Evolutionary conservation across 441 rosid species (phyloP).

Genomic region (Populus hybrid): DNA sequence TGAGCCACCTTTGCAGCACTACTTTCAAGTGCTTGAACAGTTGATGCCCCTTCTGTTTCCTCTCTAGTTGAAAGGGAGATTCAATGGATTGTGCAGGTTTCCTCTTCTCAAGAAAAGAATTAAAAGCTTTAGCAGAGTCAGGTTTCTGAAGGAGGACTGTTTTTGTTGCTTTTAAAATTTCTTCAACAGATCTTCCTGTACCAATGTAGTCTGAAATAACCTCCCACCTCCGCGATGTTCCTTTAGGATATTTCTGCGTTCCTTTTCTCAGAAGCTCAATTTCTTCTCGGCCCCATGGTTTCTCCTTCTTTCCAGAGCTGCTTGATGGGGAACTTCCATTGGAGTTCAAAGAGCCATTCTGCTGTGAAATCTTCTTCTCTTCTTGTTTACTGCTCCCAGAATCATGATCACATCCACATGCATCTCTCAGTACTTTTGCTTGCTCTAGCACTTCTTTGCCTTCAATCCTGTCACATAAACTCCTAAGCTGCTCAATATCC

Average conservation of each 20-base stretch:
- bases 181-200: slow-evolving; percentile 91
- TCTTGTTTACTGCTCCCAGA: slow-evolving; percentile 41
- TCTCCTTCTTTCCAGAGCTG: slow-evolving; percentile 58
- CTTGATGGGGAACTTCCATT: slow-evolving; percentile 42
- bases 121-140: slow-evolving; percentile 81
- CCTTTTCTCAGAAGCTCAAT: slow-evolving; percentile 93
- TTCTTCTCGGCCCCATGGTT: slow-evolving; percentile 90
- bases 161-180: slow-evolving; percentile 89
- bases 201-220: slow-evolving; percentile 90
- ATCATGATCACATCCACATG: slow-evolving; percentile 29
- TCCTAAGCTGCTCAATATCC: slow-evolving; percentile 59
- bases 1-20: slow-evolving; percentile 29
- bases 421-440: slow-evolving; percentile 63
- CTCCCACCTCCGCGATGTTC: slow-evolving; percentile 97
- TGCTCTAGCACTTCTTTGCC: slow-evolving; percentile 50
- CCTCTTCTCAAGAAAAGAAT: slow-evolving; percentile 94
- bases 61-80: slow-evolving; percentile 94
- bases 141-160: slow-evolving; percentile 97
- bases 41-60: slow-evolving; percentile 43
- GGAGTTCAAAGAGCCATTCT: slow-evolving; percentile 49
- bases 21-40: slow-evolving; percentile 29
- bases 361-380: slow-evolving; percentile 42
- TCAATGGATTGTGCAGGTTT: slow-evolving; percentile 67
- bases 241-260: slow-evolving; percentile 81
- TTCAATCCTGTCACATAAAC: slow-evolving; percentile 67